Conservation (phyloP, 2,329 filamentous ascomycete genomes). For the Dactylellina haptotyla region DNA sequence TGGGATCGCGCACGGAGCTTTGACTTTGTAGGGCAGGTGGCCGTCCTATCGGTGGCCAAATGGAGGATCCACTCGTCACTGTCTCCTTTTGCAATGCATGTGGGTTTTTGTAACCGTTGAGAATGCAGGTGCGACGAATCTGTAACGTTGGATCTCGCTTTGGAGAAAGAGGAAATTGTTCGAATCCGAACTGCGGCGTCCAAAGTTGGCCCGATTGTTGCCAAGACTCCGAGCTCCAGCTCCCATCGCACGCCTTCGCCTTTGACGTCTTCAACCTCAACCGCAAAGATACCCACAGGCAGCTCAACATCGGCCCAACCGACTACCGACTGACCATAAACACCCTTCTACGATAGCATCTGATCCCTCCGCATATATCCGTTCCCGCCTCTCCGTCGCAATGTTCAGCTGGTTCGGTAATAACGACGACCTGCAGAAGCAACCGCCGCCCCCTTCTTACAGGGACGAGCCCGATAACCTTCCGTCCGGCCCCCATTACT, state of each 20-base stretch:
- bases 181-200: conserved; percentile 41
- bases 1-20: not conserved
- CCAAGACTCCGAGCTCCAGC: conserved; percentile 26
- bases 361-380: not conserved
- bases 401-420: conserved; percentile 45
- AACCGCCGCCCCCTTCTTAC: conserved; percentile 49
- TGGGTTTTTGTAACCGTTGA: not conserved
- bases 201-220: conserved; percentile 24
- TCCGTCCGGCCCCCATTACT: conserved; percentile 16
- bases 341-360: no score
- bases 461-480: conserved; percentile 28
- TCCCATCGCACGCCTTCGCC: not conserved
- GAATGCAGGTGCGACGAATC: not conserved
- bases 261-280: conserved; percentile 9
- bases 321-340: not conserved
- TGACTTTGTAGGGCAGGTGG: not conserved
- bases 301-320: not conserved
- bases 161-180: conserved; percentile 27
- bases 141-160: not conserved
- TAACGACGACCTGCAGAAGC: conserved; percentile 6
- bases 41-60: not conserved
- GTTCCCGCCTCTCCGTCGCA: not conserved
- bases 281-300: not conserved
- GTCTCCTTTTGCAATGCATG: no score
- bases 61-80: not conserved